phyloP scores from a whole-genome alignment of 176 grass and related monocot species.

The Areca catechu region DNA sequence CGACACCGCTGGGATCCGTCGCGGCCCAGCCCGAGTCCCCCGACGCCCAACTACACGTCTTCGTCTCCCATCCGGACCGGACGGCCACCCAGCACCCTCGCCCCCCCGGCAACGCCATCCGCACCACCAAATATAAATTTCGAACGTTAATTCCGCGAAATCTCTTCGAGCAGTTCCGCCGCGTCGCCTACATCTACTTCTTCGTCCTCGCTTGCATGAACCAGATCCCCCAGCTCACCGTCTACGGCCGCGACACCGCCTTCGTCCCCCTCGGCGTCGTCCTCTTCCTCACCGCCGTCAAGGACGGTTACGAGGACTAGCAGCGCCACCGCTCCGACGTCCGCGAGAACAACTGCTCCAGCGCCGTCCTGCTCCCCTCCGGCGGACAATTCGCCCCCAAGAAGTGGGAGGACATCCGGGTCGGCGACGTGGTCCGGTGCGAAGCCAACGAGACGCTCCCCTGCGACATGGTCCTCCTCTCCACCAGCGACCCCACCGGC shows the following conservation, averaged over 20 bases:
- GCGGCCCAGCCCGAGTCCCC: slow-evolving; percentile 11
- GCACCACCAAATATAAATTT: slow-evolving; percentile 63
- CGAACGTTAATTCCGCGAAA: slow-evolving; percentile 77
- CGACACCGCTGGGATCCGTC: slow-evolving; percentile 20
- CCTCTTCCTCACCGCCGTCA: slow-evolving; percentile 72
- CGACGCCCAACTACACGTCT: slow-evolving; percentile 39
- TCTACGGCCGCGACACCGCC: slow-evolving; percentile 60
- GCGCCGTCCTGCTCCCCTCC: slow-evolving; percentile 30
- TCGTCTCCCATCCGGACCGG: slow-evolving; percentile 15
- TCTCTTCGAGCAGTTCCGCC: slow-evolving; percentile 90
- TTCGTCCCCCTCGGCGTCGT: slow-evolving; percentile 71
- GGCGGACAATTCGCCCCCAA: slow-evolving; percentile 36
- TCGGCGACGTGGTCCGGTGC: slow-evolving; percentile 57
- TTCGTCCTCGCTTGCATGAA: slow-evolving; percentile 77
- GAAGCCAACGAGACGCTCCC: slow-evolving; percentile 51
- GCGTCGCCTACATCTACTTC: slow-evolving; percentile 88
- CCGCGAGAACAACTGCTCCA: slow-evolving; percentile 54
- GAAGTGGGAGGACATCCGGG: slow-evolving; percentile 66
- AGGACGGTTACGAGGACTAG: slow-evolving; percentile 92
- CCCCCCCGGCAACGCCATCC: slow-evolving; percentile 43
- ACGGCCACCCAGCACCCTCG: no score
- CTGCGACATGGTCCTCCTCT: slow-evolving; percentile 62
- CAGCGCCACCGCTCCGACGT: slow-evolving; percentile 75
- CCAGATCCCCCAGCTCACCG: slow-evolving; percentile 71
- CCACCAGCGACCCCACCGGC: slow-evolving; percentile 66